These are phyloP conservation scores for Aspergillus sp. DNA, from an alignment of 2,329 filamentous ascomycete species.

Conservation along the genomic window DNA sequence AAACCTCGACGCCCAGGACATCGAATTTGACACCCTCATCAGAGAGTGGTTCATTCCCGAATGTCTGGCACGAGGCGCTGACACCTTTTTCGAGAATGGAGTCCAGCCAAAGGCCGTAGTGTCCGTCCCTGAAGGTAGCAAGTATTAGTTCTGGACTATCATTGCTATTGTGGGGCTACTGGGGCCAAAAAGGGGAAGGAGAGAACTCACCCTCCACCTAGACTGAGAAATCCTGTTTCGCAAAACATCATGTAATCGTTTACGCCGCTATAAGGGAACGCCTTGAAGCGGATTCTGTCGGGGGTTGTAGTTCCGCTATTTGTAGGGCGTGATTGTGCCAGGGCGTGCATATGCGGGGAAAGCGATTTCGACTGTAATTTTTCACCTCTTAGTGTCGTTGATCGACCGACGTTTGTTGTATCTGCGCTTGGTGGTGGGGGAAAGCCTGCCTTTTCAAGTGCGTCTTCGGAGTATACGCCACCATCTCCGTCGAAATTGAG, in stretches of 20 bases:
- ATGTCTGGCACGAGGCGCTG: conserved; percentile 81
- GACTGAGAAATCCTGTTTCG: conserved; percentile 77
- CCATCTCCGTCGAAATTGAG: conserved; percentile 9
- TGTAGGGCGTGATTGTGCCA: conserved; percentile 5
- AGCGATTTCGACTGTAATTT: conserved; percentile 27
- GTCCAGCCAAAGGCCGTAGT: conserved; percentile 92
- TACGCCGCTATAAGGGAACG: conserved; percentile 90
- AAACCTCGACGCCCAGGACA: conserved; percentile 85
- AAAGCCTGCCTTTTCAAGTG: conserved; percentile 54
- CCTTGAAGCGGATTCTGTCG: conserved; percentile 88
- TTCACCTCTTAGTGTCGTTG: conserved; percentile 56
- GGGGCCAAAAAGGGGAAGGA: neutral
- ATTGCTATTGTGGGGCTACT: neutral
- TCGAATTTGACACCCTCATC: conserved; percentile 92
- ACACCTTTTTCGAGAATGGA: conserved; percentile 80
- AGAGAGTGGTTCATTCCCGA: conserved; percentile 90
- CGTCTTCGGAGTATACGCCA: conserved; percentile 31
- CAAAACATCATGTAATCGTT: conserved; percentile 98
- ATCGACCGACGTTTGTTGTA: conserved; percentile 60
- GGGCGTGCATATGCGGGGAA: conserved; percentile 19
- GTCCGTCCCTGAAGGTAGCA: conserved; percentile 60
- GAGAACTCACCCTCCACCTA: conserved; percentile 69
- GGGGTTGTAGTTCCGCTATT: conserved; percentile 56
- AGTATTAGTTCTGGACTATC: neutral
- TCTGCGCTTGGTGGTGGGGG: conserved; percentile 70